phyloP scores from a whole-genome alignment of 1,139 yeast species.

The Candida frijolesensis region DNA sequence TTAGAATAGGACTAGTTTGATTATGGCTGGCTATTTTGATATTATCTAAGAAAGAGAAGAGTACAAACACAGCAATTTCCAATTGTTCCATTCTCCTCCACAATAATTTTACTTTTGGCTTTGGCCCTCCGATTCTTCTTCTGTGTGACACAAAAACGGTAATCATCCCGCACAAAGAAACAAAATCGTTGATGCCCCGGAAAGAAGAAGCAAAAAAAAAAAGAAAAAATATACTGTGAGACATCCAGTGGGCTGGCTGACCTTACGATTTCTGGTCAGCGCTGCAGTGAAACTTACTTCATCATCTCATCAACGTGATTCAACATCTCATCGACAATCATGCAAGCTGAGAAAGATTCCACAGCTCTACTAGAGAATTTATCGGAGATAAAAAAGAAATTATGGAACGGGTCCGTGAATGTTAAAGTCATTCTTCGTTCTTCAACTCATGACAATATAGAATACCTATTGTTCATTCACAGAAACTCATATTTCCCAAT shows the following conservation, averaged over 20 bases:
- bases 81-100: no score
- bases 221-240: no score
- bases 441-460: conserved; percentile 11
- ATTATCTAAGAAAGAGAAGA: no score
- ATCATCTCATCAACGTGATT: not conserved
- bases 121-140: no score
- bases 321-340: not conserved
- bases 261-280: not conserved
- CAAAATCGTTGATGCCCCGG: no score
- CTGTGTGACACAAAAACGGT: no score
- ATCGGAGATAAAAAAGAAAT: conserved; percentile 30
- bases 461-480: conserved; percentile 27
- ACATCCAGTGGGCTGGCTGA: not conserved
- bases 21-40: no score
- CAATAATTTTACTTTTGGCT: no score
- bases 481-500: conserved; percentile 64
- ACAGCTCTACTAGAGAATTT: conserved; percentile 1
- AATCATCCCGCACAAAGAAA: no score
- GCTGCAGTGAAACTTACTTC: not conserved
- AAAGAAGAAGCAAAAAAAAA: no score
- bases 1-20: no score
- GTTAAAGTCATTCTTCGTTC: conserved; percentile 31
- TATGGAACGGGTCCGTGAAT: conserved; percentile 64
- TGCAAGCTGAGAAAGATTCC: conserved; percentile 1
- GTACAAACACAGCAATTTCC: no score